Conservation (phyloP, 306 rosid genomes). For the Crotalaria pallida region DNA sequence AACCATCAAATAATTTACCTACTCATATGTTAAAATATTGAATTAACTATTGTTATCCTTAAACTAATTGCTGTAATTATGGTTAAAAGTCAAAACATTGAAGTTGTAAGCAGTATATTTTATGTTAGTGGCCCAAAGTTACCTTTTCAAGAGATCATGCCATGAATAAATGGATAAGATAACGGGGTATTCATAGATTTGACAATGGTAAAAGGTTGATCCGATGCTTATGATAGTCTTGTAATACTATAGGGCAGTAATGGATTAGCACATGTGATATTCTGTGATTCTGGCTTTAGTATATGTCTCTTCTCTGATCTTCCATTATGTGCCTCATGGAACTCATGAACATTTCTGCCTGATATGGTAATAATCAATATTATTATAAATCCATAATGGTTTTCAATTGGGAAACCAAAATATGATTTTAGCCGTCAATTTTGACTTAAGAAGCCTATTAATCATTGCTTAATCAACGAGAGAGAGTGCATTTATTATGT, state of each 20-base stretch:
- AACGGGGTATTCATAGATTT: background rate
- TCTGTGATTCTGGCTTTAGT: background rate
- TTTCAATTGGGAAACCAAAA: too few species aligned
- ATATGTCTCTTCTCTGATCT: too few species aligned
- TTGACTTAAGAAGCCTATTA: too few species aligned
- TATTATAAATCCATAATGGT: too few species aligned
- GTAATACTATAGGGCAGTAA: background rate
- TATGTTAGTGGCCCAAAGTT: background rate
- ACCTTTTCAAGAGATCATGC: background rate
- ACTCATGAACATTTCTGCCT: background rate
- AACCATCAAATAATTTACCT: too few species aligned
- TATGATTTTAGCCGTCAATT: too few species aligned
- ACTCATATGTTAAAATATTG: too few species aligned
- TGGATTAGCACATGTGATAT: conserved; percentile 20
- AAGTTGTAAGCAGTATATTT: background rate
- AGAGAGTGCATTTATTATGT: too few species aligned
- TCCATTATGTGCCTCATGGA: conserved; percentile 15
- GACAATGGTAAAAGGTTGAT: conserved; percentile 4
- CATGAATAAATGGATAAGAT: background rate
- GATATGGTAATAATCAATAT: background rate
- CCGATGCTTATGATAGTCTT: background rate
- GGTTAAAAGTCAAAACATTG: background rate
- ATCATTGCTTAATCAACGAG: too few species aligned
- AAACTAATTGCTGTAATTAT: background rate
- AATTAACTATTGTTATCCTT: background rate